A percentile compares a stretch with the other conserved stretches of the same genome.
These are phyloP conservation scores for Chlorella sp. DNA, from an alignment of 139 green algal genomes.

Conservation along the genomic window DNA sequence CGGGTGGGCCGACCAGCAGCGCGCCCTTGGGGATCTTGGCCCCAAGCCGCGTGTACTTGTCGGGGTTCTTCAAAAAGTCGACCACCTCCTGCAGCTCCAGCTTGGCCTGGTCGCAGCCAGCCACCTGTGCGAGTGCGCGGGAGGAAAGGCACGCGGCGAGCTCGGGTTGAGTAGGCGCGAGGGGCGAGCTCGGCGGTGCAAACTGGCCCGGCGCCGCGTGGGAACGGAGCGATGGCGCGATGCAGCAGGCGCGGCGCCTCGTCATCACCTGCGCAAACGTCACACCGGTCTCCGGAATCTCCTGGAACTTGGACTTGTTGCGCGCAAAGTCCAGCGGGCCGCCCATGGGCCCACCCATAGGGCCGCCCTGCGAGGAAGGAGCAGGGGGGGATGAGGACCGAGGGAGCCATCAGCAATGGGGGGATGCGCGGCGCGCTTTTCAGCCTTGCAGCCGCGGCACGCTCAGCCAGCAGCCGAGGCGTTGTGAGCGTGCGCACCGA, in stretches of 20 bases:
- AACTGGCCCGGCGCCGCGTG: too few species aligned
- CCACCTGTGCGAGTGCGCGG: too few species aligned
- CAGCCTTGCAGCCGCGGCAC: too few species aligned
- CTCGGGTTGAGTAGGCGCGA: too few species aligned
- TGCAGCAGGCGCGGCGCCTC: too few species aligned
- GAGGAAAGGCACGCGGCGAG: too few species aligned
- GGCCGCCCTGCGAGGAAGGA: slow-evolving; percentile 17
- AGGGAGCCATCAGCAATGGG: too few species aligned
- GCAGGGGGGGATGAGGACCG: too few species aligned
- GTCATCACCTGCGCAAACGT: slow-evolving; percentile 97
- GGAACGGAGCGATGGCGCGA: too few species aligned
- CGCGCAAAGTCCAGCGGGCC: slow-evolving; percentile 99
- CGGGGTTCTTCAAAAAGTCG: slow-evolving; percentile 87
- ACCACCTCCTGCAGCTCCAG: slow-evolving; percentile 98
- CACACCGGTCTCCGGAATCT: slow-evolving; percentile 97
- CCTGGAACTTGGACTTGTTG: slow-evolving; percentile 99
- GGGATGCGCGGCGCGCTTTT: too few species aligned
- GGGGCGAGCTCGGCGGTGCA: too few species aligned
- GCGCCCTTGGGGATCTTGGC: slow-evolving; percentile 94
- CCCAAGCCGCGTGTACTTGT: slow-evolving; percentile 82
- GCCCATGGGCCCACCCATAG: slow-evolving; percentile 70
- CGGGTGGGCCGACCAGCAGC: slow-evolving; percentile 89
- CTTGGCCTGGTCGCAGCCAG: slow-evolving; percentile 95
- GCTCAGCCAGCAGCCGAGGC: too few species aligned
- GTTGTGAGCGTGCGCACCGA: slow-evolving; percentile 18